Conservation (phyloP, 345 rosid species). For the Physaria fendleri region DNA sequence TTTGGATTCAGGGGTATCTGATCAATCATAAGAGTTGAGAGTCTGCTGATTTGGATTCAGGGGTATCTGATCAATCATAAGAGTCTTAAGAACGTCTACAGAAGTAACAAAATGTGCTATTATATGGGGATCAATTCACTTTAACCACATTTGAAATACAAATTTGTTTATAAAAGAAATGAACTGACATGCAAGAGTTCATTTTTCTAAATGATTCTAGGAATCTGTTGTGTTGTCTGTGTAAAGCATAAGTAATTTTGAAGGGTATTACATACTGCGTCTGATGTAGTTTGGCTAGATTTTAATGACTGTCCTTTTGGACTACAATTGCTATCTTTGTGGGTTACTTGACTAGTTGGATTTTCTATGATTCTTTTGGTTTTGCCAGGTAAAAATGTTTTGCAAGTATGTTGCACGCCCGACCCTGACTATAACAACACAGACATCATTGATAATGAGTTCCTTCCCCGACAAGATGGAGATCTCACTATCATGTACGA, state of each 20-base stretch:
- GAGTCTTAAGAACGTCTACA: neutral
- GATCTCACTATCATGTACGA: constrained; percentile 91
- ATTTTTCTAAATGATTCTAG: neutral
- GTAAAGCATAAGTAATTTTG: neutral
- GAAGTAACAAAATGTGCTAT: neutral
- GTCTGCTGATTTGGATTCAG: neutral
- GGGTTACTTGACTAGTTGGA: neutral
- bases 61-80: neutral
- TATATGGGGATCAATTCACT: neutral
- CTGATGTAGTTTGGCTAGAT: neutral
- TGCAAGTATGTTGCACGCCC: constrained; percentile 67
- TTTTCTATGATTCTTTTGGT: neutral
- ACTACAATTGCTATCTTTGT: constrained; percentile 1
- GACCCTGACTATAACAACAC: constrained; percentile 41
- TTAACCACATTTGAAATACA: neutral
- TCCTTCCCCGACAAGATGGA: constrained; percentile 61
- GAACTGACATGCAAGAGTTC: neutral
- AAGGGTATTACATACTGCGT: neutral
- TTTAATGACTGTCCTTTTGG: neutral
- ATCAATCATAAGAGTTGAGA: no score
- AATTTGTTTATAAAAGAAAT: neutral
- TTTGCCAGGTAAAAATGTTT: constrained; percentile 45
- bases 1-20: no score
- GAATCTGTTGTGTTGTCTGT: neutral
- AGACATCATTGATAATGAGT: constrained; percentile 41